Evolutionary conservation across 208 protist genomes (phyloP).

Genomic region (Trypanosoma lewisi): DNA sequence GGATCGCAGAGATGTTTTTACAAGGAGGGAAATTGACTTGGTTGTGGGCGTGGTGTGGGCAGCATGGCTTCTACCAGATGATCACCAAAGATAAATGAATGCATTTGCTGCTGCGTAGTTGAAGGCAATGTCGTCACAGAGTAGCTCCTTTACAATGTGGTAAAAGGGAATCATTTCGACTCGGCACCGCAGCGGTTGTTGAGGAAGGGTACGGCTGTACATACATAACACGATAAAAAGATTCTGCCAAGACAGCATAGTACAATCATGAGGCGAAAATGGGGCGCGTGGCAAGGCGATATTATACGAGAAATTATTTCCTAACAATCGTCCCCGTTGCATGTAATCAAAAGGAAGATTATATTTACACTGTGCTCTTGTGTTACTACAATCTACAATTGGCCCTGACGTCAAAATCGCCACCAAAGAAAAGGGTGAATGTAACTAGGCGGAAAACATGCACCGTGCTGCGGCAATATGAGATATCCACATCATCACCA

Average conservation of each 20-base stretch:
- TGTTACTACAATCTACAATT: constrained; percentile 1
- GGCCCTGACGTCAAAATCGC: constrained; percentile 19
- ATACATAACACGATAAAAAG: too few species aligned
- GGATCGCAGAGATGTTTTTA: neutral
- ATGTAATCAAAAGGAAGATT: constrained; percentile 15
- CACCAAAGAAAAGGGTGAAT: constrained; percentile 14
- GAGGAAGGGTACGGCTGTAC: too few species aligned
- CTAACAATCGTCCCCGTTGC: constrained; percentile 9
- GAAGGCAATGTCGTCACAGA: constrained; percentile 38
- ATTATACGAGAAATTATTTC: constrained; percentile 16
- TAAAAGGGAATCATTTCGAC: too few species aligned
- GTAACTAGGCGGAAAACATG: constrained; percentile 17
- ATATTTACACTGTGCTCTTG: neutral
- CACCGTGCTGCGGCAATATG: constrained; percentile 9
- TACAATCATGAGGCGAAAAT: too few species aligned
- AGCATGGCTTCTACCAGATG: neutral
- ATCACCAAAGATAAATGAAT: neutral
- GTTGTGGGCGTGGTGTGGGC: neutral
- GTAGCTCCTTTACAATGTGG: constrained; percentile 20
- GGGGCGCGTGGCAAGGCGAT: constrained; percentile 27
- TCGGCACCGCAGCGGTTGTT: too few species aligned
- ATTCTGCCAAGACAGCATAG: too few species aligned
- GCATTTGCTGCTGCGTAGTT: constrained; percentile 30
- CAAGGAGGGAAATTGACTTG: constrained; percentile 9
- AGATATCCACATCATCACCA: constrained; percentile 27